Base-by-base conservation (phyloP, 176 grass and related monocot species). In the Secale cereale region DNA sequence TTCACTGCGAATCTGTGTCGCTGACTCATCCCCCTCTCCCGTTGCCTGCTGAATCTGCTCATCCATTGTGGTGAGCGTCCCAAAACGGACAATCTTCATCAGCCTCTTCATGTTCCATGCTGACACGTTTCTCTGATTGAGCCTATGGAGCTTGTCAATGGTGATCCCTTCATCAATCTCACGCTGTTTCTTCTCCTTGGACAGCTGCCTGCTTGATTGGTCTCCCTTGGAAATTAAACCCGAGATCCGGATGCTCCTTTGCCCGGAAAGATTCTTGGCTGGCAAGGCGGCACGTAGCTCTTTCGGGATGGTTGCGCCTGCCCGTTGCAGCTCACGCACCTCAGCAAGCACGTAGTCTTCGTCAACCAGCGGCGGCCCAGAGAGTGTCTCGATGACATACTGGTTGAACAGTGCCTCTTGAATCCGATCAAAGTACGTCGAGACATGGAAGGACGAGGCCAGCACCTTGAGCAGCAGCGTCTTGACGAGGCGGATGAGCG, bases 41-140 rank as follows among this genome's bases (percentile, higher is more conserved):
- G 81, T 85, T 76, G 73, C 84, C 78, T 81, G 63, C 31, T 82
- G 89, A 90, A 89, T 94, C 59, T 88, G 94, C 45, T 92, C 94
- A 50, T 93, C 94, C 72, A 94, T 87, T 70, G 92, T 94, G 1
- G 52, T 90, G 3, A 97, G 88, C 0, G 83, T 87, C 32, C 91
- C 91, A 30, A 89, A 86, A 43, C 92, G 86, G 62, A 97, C 88
- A 70, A 90, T 90, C 86, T 84, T 90, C 87, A 97, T 93, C 80
- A 97, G 37, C 66, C 85, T 80, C 60, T 90, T 97, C 92, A 97
- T 97, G 76, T 88, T 97, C 94, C 94, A 97, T 45, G 94, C 89
- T 3, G 92, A 97, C 40, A 97, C 64, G 10, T 94, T 94, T 35
- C 72, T 90, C 77, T 92, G 87, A 80, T 91, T 97, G 69, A 97